Conservation (phyloP, 2,329 filamentous ascomycete species). For the Claviceps pazoutovae region DNA sequence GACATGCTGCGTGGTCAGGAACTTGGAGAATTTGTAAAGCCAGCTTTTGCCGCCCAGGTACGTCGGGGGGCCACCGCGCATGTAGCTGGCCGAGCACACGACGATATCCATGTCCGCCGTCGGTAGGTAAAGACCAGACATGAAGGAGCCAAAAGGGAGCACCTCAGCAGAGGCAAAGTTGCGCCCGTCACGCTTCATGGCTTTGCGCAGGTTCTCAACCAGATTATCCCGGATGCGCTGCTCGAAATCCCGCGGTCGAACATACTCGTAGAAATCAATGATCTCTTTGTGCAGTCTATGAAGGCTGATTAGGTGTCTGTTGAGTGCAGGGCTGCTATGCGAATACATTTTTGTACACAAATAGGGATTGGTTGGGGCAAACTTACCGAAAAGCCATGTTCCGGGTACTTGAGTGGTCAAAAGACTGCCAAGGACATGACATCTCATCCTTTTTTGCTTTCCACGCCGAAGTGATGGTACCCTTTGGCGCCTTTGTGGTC, state of each 20-base stretch:
- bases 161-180: slow-evolving; percentile 49
- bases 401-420: slow-evolving; percentile 38
- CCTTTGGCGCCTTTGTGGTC: slow-evolving; percentile 34
- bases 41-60: slow-evolving; percentile 36
- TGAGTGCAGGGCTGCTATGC: not conserved
- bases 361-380: not conserved
- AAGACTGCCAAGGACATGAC: slow-evolving; percentile 48
- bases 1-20: slow-evolving; percentile 43
- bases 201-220: slow-evolving; percentile 50
- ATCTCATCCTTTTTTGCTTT: slow-evolving; percentile 25
- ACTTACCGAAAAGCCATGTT: slow-evolving; percentile 45
- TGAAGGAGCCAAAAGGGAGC: slow-evolving; percentile 82
- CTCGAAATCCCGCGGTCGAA: slow-evolving; percentile 66
- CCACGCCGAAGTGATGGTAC: slow-evolving; percentile 40
- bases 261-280: slow-evolving; percentile 74
- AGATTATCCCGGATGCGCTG: slow-evolving; percentile 59
- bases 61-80: slow-evolving; percentile 34
- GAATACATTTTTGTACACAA: no score
- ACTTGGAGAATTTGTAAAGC: slow-evolving; percentile 48
- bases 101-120: slow-evolving; percentile 92
- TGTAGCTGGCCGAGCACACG: slow-evolving; percentile 48
- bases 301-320: not conserved
- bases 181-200: slow-evolving; percentile 36
- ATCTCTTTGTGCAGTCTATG: slow-evolving; percentile 77
- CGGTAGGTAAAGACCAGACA: slow-evolving; percentile 57